Base-by-base conservation (phyloP, 768 basidiomycete genomes). In the Thelephora ganbajun region DNA sequence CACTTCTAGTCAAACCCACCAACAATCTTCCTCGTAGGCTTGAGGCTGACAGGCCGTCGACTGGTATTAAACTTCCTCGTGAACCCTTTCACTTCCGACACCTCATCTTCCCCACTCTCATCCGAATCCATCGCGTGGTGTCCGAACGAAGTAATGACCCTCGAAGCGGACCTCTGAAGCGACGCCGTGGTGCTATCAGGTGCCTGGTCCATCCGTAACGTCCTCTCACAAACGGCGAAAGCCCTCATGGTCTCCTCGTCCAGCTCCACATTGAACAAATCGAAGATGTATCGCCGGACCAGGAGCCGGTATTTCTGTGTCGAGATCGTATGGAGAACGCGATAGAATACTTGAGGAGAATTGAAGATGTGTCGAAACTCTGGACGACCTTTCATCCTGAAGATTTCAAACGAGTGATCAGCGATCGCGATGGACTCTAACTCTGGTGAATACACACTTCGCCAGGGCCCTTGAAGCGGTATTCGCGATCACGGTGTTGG, bases 401-500 rank as follows among this genome's bases (percentile, higher is more conserved):
- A 22, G 50, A 20, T n/a, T 34, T 13, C 36, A 33, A 45, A 16
- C 35, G 54, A 5, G 55, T 47, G 26, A 36, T 26, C 11, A 22
- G 42, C 51, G 50, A 35, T 35, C 49, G 35, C 34, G 6, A 23
- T 45, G 2, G 45, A 48, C 20, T 19, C 11, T 37, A 46, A 45
- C 19, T 47, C 39, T 48, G 35, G 16, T 11, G 42, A 16, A 13
- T 16, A 62, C 73, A 53, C 57, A 92, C 91, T 77, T 78, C 23
- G 89, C 82, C 35, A 99, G 69, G 14, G 89, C 83, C 42, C 90
- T 77, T 19, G 96, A 98, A 1, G 96, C 92, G 19, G 88, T 79
- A 57, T 93, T 93, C 0, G 93, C 92, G 49, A 98, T 86, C 45
- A 98, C 92, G 16, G 92, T 89, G 59, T 99, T 99, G 23, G 85